Conservation (phyloP, 768 basidiomycete genomes). For the Hygrophorus russula region DNA sequence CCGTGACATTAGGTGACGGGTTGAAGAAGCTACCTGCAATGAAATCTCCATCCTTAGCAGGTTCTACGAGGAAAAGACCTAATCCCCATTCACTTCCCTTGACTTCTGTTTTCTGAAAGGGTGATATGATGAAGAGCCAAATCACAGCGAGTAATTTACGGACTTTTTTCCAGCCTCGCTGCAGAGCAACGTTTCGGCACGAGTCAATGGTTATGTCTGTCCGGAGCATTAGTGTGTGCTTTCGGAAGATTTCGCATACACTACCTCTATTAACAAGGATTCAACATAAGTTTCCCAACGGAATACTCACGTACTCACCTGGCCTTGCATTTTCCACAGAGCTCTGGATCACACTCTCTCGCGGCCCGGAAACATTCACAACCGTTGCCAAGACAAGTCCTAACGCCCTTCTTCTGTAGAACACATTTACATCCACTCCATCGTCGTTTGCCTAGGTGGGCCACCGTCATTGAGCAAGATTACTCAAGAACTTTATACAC, state of each 20-base stretch:
- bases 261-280: constrained; percentile 1
- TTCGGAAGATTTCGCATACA: background rate
- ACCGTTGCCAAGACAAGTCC: constrained; percentile 23
- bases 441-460: constrained; percentile 29
- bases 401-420: constrained; percentile 9
- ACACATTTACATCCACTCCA: constrained; percentile 49
- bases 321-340: constrained; percentile 43
- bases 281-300: background rate
- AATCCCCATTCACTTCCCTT: constrained; percentile 33
- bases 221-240: background rate
- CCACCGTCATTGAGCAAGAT: background rate
- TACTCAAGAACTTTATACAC: constrained; percentile 17
- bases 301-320: constrained; percentile 23
- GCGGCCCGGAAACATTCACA: constrained; percentile 42
- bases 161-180: constrained; percentile 34
- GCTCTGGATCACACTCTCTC: constrained; percentile 60
- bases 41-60: constrained; percentile 31
- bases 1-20: background rate
- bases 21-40: constrained; percentile 28
- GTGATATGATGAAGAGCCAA: background rate
- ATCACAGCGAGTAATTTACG: constrained; percentile 1
- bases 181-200: constrained; percentile 42
- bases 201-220: constrained; percentile 18
- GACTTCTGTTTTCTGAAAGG: constrained; percentile 28
- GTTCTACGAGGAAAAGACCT: constrained; percentile 41